A percentile compares a stretch with the other conserved stretches of the same genome.
These are phyloP conservation scores for Schoenoplectus triqueter DNA, from an alignment of 202 grass and related monocot species.

Conservation along the genomic window DNA sequence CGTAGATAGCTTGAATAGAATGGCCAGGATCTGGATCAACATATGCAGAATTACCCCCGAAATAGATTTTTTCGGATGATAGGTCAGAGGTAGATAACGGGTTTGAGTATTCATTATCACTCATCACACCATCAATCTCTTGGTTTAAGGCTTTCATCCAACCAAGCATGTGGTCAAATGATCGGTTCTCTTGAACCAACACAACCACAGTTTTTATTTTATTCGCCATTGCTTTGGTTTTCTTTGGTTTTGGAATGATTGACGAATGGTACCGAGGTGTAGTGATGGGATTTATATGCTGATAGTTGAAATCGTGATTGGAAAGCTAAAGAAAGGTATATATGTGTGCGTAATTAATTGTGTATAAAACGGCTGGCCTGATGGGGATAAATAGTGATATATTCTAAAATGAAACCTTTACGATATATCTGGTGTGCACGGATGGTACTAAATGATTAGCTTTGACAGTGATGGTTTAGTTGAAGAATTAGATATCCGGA, in stretches of 20 bases:
- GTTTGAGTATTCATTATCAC: slow-evolving; percentile 46
- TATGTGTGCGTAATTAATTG: background rate
- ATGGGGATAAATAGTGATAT: background rate
- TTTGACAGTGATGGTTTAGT: slow-evolving; percentile 5
- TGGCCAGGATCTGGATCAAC: slow-evolving; percentile 92
- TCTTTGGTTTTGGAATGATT: background rate
- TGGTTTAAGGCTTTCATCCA: slow-evolving; percentile 85
- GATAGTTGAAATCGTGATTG: background rate
- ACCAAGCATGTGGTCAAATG: slow-evolving; percentile 96
- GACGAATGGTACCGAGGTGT: background rate
- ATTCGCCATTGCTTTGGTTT: slow-evolving; percentile 14
- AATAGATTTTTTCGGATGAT: slow-evolving; percentile 38
- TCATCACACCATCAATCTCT: slow-evolving; percentile 72
- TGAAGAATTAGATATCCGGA: background rate
- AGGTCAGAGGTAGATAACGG: slow-evolving; percentile 42
- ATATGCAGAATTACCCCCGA: slow-evolving; percentile 59
- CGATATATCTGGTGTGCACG: slow-evolving; percentile 1
- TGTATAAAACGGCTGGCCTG: background rate
- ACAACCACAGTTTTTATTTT: slow-evolving; percentile 93
- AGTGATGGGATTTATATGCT: background rate
- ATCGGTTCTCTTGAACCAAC: slow-evolving; percentile 87
- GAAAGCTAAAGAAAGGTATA: background rate
- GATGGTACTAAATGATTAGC: background rate
- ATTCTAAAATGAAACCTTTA: slow-evolving; percentile 24
- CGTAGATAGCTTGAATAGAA: slow-evolving; percentile 83